Percentiles rank a stretch among this genome's conserved stretches.
These are phyloP conservation scores for Megacollybia marginata DNA, from an alignment of 768 basidiomycete genomes.

Conservation along the genomic window DNA sequence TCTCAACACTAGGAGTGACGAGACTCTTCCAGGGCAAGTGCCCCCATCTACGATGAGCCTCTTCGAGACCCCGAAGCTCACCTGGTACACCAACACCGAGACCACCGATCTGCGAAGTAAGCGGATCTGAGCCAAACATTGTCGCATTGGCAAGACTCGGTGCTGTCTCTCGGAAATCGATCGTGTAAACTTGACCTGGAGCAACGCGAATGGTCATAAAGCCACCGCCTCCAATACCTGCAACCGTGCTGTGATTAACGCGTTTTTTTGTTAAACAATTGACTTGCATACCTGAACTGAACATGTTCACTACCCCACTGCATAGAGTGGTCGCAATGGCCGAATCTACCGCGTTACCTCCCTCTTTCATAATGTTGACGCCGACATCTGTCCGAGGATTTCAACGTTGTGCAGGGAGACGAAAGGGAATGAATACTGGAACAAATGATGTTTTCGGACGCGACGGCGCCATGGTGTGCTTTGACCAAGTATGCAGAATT, in stretches of 20 bases:
- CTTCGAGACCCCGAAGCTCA: constrained; percentile 63
- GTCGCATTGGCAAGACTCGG: constrained; percentile 45
- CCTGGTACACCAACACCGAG: constrained; percentile 66
- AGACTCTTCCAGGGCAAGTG: constrained; percentile 53
- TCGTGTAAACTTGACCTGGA: constrained; percentile 27
- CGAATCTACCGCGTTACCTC: constrained; percentile 65
- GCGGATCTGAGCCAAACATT: constrained; percentile 47
- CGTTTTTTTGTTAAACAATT: not conserved
- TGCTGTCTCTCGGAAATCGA: constrained; percentile 69
- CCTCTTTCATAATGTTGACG: constrained; percentile 44
- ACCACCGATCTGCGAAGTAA: constrained; percentile 47
- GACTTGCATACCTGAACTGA: constrained; percentile 33
- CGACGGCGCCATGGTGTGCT: constrained; percentile 55
- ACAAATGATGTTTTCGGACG: constrained; percentile 43
- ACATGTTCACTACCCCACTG: constrained; percentile 53
- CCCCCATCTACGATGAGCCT: constrained; percentile 60
- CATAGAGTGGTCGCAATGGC: constrained; percentile 55
- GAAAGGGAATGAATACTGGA: not conserved
- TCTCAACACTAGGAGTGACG: constrained; percentile 49
- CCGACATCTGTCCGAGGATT: constrained; percentile 56
- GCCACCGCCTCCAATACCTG: constrained; percentile 52
- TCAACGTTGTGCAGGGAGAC: not conserved
- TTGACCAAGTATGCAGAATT: constrained; percentile 42
- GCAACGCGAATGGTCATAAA: constrained; percentile 56
- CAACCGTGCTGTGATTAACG: constrained; percentile 17